A percentile compares a stretch with the other conserved stretches of the same genome.
Evolutionary conservation across 1,139 yeast genomes (phyloP).

Genomic region (Magnusiomyces suaveolens): DNA sequence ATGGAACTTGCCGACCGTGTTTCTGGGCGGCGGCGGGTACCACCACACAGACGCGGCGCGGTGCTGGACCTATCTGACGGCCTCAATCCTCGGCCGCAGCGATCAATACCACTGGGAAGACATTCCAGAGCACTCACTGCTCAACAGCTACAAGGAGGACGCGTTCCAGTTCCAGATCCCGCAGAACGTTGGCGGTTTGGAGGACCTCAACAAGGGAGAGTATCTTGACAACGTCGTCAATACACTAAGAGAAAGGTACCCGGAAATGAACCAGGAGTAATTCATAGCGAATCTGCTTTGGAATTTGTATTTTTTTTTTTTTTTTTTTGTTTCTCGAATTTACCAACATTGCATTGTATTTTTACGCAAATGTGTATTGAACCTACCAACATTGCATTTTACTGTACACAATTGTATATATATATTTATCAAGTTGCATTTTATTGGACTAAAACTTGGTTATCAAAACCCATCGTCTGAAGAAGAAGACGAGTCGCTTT

Average conservation of each 20-base stretch:
- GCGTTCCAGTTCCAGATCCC: slow-evolving; percentile 47
- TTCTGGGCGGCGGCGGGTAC: slow-evolving; percentile 77
- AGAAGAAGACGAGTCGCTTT: neutral
- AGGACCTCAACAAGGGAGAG: slow-evolving; percentile 35
- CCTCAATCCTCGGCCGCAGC: slow-evolving; percentile 25
- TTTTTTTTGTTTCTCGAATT: neutral
- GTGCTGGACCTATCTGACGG: slow-evolving; percentile 54
- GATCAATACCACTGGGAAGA: slow-evolving; percentile 29
- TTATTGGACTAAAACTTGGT: too few species aligned
- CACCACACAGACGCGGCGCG: slow-evolving; percentile 54
- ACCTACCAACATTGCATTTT: too few species aligned
- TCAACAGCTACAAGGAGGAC: slow-evolving; percentile 41
- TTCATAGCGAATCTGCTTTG: too few species aligned
- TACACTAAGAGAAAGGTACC: neutral
- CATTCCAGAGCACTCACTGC: slow-evolving; percentile 45
- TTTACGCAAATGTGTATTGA: neutral
- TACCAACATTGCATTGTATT: neutral
- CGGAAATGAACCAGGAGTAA: too few species aligned
- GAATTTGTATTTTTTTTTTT: neutral
- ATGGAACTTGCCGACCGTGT: slow-evolving; percentile 33
- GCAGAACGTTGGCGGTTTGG: slow-evolving; percentile 30
- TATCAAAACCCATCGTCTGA: slow-evolving; percentile 2
- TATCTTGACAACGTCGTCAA: slow-evolving; percentile 11
- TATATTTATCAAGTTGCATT: too few species aligned
- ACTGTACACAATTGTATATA: too few species aligned